Conservation (phyloP, 2,329 filamentous ascomycete species). For the Lecanicillium sp. region DNA sequence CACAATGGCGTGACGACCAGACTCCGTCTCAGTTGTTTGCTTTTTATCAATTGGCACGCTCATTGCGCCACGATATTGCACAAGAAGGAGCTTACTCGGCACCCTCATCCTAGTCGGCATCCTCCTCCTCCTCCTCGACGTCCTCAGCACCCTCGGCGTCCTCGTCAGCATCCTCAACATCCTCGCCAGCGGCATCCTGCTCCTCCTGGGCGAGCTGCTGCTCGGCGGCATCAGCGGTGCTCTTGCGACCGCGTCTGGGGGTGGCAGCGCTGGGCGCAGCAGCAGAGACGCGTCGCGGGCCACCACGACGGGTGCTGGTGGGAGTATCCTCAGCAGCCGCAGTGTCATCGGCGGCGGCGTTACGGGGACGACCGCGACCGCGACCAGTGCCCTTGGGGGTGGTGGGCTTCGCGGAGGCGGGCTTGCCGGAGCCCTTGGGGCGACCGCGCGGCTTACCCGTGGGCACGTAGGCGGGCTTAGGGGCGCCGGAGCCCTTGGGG, state of each 20-base stretch:
- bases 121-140: neutral
- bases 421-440: slow-evolving; percentile 35
- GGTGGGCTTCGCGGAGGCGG: slow-evolving; percentile 2
- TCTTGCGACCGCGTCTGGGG: slow-evolving; percentile 15
- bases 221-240: slow-evolving; percentile 21
- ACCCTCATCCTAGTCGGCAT: neutral
- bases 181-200: slow-evolving; percentile 17
- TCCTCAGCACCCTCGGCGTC: neutral
- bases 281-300: slow-evolving; percentile 3
- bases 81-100: too few relatives aligned
- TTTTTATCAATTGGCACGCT: too few relatives aligned
- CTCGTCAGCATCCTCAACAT: slow-evolving; percentile 18
- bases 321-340: neutral
- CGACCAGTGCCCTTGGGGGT: slow-evolving; percentile 15
- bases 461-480: slow-evolving; percentile 29
- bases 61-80: too few relatives aligned
- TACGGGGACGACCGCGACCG: slow-evolving; percentile 30
- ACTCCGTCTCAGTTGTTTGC: too few relatives aligned
- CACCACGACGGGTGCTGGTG: neutral
- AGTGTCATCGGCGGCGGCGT: slow-evolving; percentile 17
- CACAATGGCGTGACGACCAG: too few relatives aligned
- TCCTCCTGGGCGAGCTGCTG: slow-evolving; percentile 18
- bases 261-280: neutral
- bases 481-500: slow-evolving; percentile 30
- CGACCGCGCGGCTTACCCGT: slow-evolving; percentile 43